Conservation (phyloP, 495 filamentous ascomycete genomes). For the Filosporella fistucella region DNA sequence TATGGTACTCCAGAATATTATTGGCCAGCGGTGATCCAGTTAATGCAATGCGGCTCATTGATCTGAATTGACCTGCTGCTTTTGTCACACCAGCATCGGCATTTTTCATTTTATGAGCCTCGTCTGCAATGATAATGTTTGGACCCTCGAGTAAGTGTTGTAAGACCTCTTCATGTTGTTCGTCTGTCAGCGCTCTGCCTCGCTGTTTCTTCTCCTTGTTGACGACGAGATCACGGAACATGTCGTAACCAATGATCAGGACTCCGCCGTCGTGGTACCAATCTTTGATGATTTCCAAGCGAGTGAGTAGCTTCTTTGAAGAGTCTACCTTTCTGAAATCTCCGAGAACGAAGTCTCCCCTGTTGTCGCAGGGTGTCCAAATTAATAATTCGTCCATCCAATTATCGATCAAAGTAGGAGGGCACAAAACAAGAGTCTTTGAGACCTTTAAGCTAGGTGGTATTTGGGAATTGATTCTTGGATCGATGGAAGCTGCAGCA, state of each 20-base stretch:
- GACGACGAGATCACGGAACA: slow-evolving; percentile 45
- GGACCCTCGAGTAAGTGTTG: slow-evolving; percentile 53
- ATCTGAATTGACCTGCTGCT: slow-evolving; percentile 52
- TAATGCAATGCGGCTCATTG: slow-evolving; percentile 74
- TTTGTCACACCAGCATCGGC: slow-evolving; percentile 40
- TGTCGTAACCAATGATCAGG: slow-evolving; percentile 66
- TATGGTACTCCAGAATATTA: slow-evolving; percentile 74
- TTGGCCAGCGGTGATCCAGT: slow-evolving; percentile 87
- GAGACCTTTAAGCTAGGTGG: slow-evolving; percentile 56
- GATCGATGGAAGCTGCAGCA: slow-evolving; percentile 54
- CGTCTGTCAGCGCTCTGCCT: slow-evolving; percentile 23
- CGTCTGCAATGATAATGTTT: slow-evolving; percentile 80
- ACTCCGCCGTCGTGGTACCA: slow-evolving; percentile 71
- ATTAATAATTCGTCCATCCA: slow-evolving; percentile 73
- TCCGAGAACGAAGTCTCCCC: too few relatives aligned
- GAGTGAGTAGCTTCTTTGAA: slow-evolving; percentile 20
- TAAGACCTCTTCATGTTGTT: slow-evolving; percentile 33
- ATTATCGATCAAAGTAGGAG: slow-evolving; percentile 70
- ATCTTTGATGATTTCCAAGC: slow-evolving; percentile 37
- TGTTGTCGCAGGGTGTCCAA: slow-evolving; percentile 60
- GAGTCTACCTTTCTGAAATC: slow-evolving; percentile 42
- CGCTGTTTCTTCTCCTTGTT: slow-evolving; percentile 21
- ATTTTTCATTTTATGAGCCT: slow-evolving; percentile 81
- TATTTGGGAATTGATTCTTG: slow-evolving; percentile 56
- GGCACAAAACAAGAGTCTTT: slow-evolving; percentile 70